Evolutionary conservation across 169 alveolate genomes (phyloP).

Genomic region (Besnoitia besnoiti): DNA sequence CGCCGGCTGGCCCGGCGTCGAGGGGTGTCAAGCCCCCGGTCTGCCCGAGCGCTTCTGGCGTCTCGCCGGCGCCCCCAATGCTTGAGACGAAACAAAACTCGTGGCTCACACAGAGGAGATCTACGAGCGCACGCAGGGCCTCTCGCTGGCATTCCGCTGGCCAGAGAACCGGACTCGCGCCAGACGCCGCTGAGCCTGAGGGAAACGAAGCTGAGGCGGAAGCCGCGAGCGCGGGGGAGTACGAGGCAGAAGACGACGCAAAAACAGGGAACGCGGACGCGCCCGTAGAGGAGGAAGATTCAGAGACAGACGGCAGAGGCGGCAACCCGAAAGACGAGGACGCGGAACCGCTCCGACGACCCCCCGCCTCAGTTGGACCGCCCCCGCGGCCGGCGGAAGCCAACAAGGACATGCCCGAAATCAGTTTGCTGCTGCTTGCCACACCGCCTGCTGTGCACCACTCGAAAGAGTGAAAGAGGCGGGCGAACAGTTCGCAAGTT

Average conservation of each 20-base stretch:
- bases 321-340: too few species aligned
- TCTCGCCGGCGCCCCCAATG: background rate
- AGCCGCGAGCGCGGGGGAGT: background rate
- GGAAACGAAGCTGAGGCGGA: background rate
- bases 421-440: slow-evolving; percentile 63
- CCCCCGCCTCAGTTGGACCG: slow-evolving; percentile 32
- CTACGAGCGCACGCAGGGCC: background rate
- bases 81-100: background rate
- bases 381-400: slow-evolving; percentile 62
- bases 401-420: slow-evolving; percentile 60
- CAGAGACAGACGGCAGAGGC: too few species aligned
- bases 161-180: background rate
- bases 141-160: background rate
- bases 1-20: too few species aligned
- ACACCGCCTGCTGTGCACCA: slow-evolving; percentile 51
- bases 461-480: slow-evolving; percentile 46
- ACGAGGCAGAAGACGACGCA: background rate
- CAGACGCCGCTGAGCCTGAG: background rate
- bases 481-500: slow-evolving; percentile 2
- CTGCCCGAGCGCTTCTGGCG: background rate
- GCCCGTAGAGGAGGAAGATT: background rate
- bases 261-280: background rate
- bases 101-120: slow-evolving; percentile 7
- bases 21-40: too few species aligned
- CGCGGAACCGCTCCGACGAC: slow-evolving; percentile 3